These are phyloP conservation scores for Anthracocystis walkeri DNA, from an alignment of 1,284 basidiomycete species.

Conservation along the genomic window DNA sequence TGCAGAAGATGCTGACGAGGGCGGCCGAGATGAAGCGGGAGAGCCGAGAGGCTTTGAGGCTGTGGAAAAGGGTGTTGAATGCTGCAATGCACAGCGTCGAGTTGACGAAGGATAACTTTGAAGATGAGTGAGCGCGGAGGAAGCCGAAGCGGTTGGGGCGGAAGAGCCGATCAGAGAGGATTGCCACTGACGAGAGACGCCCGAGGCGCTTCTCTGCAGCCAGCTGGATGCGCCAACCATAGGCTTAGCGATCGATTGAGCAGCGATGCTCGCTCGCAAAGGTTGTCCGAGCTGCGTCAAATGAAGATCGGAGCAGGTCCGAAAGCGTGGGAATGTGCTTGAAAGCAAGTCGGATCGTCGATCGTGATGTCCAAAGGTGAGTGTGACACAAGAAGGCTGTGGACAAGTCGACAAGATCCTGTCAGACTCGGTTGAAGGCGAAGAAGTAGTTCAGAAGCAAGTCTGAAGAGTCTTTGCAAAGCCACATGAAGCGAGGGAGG, in stretches of 20 bases:
- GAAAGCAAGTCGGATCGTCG: no score
- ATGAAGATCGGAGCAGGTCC: constrained; percentile 1
- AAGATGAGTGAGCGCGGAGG: constrained; percentile 14
- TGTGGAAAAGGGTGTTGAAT: constrained; percentile 19
- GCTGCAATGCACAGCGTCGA: constrained; percentile 2
- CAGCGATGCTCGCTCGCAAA: neutral
- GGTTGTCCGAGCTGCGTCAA: neutral
- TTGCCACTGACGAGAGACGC: constrained; percentile 34
- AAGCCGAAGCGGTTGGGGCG: constrained; percentile 4
- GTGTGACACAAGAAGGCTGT: no score
- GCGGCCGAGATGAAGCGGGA: constrained; percentile 20
- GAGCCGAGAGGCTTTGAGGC: constrained; percentile 13
- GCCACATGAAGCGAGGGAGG: no score
- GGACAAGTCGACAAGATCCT: no score
- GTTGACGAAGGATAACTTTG: neutral
- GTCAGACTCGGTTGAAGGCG: no score
- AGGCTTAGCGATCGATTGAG: constrained; percentile 1
- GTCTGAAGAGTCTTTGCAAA: no score
- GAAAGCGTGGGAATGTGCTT: neutral
- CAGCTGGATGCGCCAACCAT: constrained; percentile 39
- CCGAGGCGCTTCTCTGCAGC: constrained; percentile 28
- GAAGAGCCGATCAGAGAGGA: constrained; percentile 14
- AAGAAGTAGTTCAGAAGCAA: no score
- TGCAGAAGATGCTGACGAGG: constrained; percentile 16
- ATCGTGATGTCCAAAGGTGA: no score